These are phyloP conservation scores for Ceratobasidium sp. DNA, from an alignment of 1,284 basidiomycete genomes.

Conservation along the genomic window DNA sequence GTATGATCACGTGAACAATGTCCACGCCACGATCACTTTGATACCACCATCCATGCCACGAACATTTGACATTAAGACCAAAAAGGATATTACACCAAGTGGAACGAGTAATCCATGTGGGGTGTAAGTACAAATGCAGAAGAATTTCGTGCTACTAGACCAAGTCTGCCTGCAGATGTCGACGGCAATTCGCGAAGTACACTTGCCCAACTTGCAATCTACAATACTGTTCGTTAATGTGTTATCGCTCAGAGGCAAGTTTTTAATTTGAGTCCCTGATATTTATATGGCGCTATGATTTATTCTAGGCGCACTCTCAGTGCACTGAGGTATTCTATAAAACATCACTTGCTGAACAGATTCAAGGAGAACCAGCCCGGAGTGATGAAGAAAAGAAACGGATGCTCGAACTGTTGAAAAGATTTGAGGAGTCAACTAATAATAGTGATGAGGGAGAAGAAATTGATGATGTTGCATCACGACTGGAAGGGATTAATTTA, in stretches of 20 bases:
- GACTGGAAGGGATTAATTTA: constrained; percentile 66
- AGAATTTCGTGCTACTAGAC: background rate
- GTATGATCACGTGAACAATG: background rate
- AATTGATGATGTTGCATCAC: constrained; percentile 57
- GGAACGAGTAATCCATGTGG: constrained; percentile 33
- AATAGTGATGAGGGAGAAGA: constrained; percentile 48
- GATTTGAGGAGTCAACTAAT: constrained; percentile 66
- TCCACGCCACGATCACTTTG: background rate
- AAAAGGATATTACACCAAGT: background rate
- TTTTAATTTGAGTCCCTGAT: background rate
- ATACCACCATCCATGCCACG: background rate
- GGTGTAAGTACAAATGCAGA: too few species aligned
- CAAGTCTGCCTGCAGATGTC: constrained; percentile 60
- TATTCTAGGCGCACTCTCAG: constrained; percentile 61
- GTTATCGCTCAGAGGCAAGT: constrained; percentile 73
- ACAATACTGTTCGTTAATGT: constrained; percentile 77
- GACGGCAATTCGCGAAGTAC: constrained; percentile 75
- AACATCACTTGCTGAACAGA: constrained; percentile 69
- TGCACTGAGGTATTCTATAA: constrained; percentile 82
- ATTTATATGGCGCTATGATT: background rate
- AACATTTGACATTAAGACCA: constrained; percentile 28
- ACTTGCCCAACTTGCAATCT: constrained; percentile 81
- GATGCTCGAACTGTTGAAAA: constrained; percentile 73
- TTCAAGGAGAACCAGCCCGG: constrained; percentile 61
- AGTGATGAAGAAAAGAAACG: constrained; percentile 58